Evolutionary conservation across 2,329 filamentous ascomycete genomes (phyloP).

Genomic region (Exophiala sideris): DNA sequence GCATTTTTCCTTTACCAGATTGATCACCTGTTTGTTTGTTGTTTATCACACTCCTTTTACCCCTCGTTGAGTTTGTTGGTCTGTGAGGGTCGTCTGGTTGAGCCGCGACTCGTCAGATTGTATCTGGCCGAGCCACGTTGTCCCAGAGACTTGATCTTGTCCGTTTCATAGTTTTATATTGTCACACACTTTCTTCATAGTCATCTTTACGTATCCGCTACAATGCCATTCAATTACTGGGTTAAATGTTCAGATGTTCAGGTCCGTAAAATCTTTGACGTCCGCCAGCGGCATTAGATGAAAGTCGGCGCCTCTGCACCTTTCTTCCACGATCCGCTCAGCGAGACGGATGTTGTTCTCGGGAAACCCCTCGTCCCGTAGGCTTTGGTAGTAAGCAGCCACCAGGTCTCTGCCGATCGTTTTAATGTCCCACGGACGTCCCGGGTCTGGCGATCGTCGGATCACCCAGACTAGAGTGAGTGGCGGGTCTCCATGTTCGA

Average conservation of each 20-base stretch:
- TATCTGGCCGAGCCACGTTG: neutral
- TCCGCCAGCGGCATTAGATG: conserved; percentile 19
- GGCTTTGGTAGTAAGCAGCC: conserved; percentile 25
- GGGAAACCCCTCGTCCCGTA: conserved; percentile 27
- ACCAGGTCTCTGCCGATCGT: conserved; percentile 17
- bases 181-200: neutral
- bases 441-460: conserved; percentile 16
- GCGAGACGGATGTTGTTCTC: conserved; percentile 23
- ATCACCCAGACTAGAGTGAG: conserved; percentile 26
- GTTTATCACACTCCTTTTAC: no score
- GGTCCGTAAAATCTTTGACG: conserved; percentile 12
- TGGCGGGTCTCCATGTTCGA: conserved; percentile 22
- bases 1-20: neutral
- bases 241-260: conserved; percentile 6
- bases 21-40: neutral
- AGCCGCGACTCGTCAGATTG: neutral
- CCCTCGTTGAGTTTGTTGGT: neutral
- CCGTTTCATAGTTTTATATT: neutral
- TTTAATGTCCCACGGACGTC: conserved; percentile 11
- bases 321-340: conserved; percentile 20
- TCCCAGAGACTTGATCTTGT: neutral
- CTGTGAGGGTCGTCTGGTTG: neutral
- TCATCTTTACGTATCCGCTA: neutral
- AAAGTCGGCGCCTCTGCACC: conserved; percentile 15
- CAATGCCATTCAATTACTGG: neutral